phyloP scores from a whole-genome alignment of 2,329 filamentous ascomycete genomes.

The Pseudogymnoascus sp. region DNA sequence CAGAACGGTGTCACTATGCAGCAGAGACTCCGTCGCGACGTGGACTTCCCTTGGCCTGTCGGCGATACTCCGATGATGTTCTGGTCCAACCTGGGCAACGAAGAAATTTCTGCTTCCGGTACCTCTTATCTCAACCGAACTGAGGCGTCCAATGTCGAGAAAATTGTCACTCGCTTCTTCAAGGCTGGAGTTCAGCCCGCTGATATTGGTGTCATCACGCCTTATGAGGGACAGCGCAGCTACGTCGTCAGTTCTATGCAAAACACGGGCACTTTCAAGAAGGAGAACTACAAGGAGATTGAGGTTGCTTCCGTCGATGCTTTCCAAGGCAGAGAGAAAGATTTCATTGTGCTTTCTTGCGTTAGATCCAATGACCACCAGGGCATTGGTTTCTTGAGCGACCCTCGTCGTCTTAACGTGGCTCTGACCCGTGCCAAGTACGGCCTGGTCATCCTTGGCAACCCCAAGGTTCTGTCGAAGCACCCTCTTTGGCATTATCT shows the following conservation, averaged over 20 bases:
- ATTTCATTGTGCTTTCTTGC: slow-evolving; percentile 96
- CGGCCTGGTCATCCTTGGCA: slow-evolving; percentile 90
- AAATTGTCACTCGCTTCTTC: slow-evolving; percentile 97
- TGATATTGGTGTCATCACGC: slow-evolving; percentile 96
- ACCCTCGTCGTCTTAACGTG: slow-evolving; percentile 94
- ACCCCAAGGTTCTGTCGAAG: slow-evolving; percentile 95
- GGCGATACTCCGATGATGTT: slow-evolving; percentile 98
- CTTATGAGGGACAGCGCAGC: slow-evolving; percentile 95
- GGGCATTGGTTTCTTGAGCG: slow-evolving; percentile 96
- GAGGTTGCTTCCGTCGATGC: slow-evolving; percentile 97
- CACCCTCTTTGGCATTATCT: slow-evolving; percentile 97
- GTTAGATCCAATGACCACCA: slow-evolving; percentile 98
- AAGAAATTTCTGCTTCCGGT: slow-evolving; percentile 95
- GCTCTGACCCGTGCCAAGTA: slow-evolving; percentile 95
- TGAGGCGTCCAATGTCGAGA: slow-evolving; percentile 94
- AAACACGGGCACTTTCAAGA: slow-evolving; percentile 92
- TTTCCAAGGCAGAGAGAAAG: slow-evolving; percentile 97
- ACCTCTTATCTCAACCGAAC: slow-evolving; percentile 98
- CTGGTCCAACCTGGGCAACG: slow-evolving; percentile 95
- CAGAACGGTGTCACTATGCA: slow-evolving; percentile 93
- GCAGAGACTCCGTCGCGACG: slow-evolving; percentile 80
- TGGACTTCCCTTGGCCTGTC: slow-evolving; percentile 97
- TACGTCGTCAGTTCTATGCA: slow-evolving; percentile 99
- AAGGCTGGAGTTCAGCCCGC: slow-evolving; percentile 92
- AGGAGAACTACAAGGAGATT: slow-evolving; percentile 97